A percentile compares a stretch with the other conserved stretches of the same genome.
phyloP scores from a whole-genome alignment of 768 basidiomycete species.

The Psilocybe azurescens region DNA sequence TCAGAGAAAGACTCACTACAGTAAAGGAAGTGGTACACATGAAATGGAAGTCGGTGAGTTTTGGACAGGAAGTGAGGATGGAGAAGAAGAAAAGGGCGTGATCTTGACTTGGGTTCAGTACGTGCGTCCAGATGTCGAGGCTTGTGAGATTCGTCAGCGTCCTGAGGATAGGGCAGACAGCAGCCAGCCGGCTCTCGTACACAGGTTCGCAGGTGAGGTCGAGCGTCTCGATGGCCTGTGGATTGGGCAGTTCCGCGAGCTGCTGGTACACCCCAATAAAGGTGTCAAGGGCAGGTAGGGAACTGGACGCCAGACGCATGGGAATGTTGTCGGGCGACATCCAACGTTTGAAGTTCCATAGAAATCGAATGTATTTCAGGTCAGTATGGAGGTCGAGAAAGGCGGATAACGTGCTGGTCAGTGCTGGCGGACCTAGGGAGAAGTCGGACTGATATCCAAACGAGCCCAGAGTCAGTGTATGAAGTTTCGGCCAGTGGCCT shows the following conservation, averaged over 20 bases:
- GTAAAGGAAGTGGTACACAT: slow-evolving; percentile 56
- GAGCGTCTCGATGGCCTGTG: slow-evolving; percentile 40
- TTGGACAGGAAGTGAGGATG: slow-evolving; percentile 40
- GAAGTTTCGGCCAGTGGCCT: slow-evolving; percentile 45
- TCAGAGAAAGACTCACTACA: slow-evolving; percentile 32
- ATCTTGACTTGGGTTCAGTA: slow-evolving; percentile 38
- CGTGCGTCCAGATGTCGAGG: slow-evolving; percentile 54
- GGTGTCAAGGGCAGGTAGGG: slow-evolving; percentile 41
- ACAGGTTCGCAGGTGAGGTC: slow-evolving; percentile 57
- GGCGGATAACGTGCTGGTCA: slow-evolving; percentile 27
- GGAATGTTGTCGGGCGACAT: slow-evolving; percentile 47
- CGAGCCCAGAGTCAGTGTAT: slow-evolving; percentile 51
- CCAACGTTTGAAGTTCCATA: slow-evolving; percentile 59
- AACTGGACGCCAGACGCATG: slow-evolving; percentile 31
- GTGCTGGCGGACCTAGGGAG: slow-evolving; percentile 36
- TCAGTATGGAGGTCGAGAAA: slow-evolving; percentile 45
- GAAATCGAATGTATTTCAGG: slow-evolving; percentile 47
- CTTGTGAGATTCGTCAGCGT: slow-evolving; percentile 42
- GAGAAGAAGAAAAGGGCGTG: slow-evolving; percentile 39
- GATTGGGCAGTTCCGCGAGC: slow-evolving; percentile 42
- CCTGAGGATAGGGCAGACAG: slow-evolving; percentile 39
- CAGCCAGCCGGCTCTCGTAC: slow-evolving; percentile 38
- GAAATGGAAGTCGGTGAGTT: slow-evolving; percentile 52
- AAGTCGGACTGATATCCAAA: slow-evolving; percentile 56
- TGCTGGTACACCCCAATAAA: slow-evolving; percentile 56